phyloP scores from a whole-genome alignment of 495 filamentous ascomycete genomes.

The Filosporella fistucella region DNA sequence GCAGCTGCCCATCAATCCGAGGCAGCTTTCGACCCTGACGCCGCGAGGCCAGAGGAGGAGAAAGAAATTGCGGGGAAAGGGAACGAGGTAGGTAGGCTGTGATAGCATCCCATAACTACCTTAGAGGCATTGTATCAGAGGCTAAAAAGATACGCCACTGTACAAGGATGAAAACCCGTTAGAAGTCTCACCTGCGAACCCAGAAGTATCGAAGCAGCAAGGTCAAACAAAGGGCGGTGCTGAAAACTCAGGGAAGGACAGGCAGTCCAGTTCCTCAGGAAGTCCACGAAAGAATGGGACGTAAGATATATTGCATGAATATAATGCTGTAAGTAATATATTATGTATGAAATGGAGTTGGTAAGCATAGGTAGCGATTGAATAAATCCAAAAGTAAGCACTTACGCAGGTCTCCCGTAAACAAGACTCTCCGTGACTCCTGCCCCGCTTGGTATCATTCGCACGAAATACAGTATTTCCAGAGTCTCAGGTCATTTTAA shows the following conservation, averaged over 20 bases:
- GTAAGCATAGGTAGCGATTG: too few species aligned
- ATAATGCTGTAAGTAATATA: not conserved
- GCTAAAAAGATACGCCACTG: too few species aligned
- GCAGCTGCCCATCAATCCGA: slow-evolving; percentile 40
- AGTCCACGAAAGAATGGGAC: slow-evolving; percentile 39
- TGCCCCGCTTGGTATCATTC: too few species aligned
- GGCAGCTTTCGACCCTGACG: slow-evolving; percentile 55
- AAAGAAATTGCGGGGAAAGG: slow-evolving; percentile 28
- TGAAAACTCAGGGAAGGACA: slow-evolving; percentile 29
- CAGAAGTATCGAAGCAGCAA: slow-evolving; percentile 47
- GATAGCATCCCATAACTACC: too few species aligned
- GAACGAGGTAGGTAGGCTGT: not conserved
- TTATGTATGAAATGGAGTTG: too few species aligned
- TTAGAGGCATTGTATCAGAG: too few species aligned
- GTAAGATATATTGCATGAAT: too few species aligned
- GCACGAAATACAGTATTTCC: too few species aligned
- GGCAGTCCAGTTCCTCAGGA: slow-evolving; percentile 29
- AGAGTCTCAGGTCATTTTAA: too few species aligned
- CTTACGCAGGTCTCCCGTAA: too few species aligned
- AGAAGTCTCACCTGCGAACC: slow-evolving; percentile 57
- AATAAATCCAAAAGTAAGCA: too few species aligned
- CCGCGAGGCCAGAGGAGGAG: slow-evolving; percentile 52
- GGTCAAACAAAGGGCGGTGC: slow-evolving; percentile 42
- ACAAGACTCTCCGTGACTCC: too few species aligned
- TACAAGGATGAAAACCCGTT: slow-evolving; percentile 41